Evolutionary conservation across 1,284 basidiomycete genomes (phyloP), one percentile per base, ranked within the genome.

Genomic region (Fomitopsis schrenkii): DNA sequence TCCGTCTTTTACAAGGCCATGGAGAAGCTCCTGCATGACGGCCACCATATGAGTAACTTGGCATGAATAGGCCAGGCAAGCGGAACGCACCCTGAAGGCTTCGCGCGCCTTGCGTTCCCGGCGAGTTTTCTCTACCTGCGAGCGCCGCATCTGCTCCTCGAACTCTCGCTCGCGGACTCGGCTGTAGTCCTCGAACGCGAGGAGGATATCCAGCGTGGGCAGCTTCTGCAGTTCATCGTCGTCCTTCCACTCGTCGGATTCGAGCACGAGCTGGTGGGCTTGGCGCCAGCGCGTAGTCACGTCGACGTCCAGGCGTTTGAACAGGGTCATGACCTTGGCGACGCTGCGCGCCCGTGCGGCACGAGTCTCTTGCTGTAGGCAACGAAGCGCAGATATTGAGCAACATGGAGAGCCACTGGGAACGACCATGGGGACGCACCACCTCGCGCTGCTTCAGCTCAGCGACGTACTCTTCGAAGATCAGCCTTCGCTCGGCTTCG

Each of bases 171-270:
- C 94, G 52, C 91, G 84, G 15, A 93, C 86, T 60, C 90, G 86
- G 62, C 91, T 90, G 71, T 95, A 95, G 71, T 95, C 93, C 75
- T 98, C 95, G 66, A 94, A 97, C 0, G 94, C 92, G 41, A 91
- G 83, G 28, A 98, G 80, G 63, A 97, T 92, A 71, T 98, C 95
- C 48, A 97, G 80, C 3, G 89, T 90, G 7, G 95, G 94, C 52
- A 97, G 82, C 66, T 83, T 87, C 64, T 86, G 88, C 55, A 98
- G 78, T 64, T 94, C 90, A 0, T 77, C 66, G 68, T 97, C 93
- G 26, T 77, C 74, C 45, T 81, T 83, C 88, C 92, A 98, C 57
- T 89, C 88, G 0, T 89, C 84, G 1, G 93, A 91, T 22, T 89
- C 86, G 10, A 86, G 70, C 41, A 98, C 85, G 64, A 90, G 79